Percentiles rank a stretch among this genome's conserved stretches.
Evolutionary conservation across 495 filamentous ascomycete species (phyloP).

Genomic region (Glutinoglossum americanum): DNA sequence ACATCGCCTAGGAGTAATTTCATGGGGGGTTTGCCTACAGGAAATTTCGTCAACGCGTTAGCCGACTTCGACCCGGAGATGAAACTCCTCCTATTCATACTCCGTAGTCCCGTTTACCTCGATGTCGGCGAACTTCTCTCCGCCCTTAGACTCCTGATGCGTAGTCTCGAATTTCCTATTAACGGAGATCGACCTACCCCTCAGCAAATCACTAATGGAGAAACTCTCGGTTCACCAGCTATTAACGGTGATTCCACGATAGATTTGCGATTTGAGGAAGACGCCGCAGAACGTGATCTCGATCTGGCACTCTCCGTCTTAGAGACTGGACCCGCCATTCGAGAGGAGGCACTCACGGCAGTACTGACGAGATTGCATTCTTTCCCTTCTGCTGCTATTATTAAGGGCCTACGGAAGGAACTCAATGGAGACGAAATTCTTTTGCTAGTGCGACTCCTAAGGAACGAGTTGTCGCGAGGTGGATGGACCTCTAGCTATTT

Average conservation of each 20-base stretch:
- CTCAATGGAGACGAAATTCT: slow-evolving; percentile 47
- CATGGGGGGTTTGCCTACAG: background rate
- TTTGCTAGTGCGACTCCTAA: slow-evolving; percentile 51
- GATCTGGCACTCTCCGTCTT: slow-evolving; percentile 16
- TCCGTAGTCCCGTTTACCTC: slow-evolving; percentile 14
- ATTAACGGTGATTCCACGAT: slow-evolving; percentile 9
- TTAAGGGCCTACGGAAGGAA: slow-evolving; percentile 38
- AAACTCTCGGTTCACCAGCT: slow-evolving; percentile 3
- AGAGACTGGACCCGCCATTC: slow-evolving; percentile 11
- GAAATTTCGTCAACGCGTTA: slow-evolving; percentile 17
- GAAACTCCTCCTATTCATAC: slow-evolving; percentile 14
- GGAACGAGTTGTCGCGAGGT: slow-evolving; percentile 37
- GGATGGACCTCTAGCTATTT: slow-evolving; percentile 52
- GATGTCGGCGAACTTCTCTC: slow-evolving; percentile 24
- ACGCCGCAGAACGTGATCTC: slow-evolving; percentile 15
- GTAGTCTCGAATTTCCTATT: slow-evolving; percentile 12
- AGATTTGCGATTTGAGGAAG: slow-evolving; percentile 9
- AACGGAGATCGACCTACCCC: background rate
- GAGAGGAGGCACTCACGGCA: slow-evolving; percentile 4
- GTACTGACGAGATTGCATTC: slow-evolving; percentile 40
- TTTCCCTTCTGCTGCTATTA: slow-evolving; percentile 33
- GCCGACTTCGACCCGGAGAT: slow-evolving; percentile 15
- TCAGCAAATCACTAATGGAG: slow-evolving; percentile 5
- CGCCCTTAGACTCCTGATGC: slow-evolving; percentile 17
- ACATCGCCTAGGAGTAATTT: background rate